These are phyloP conservation scores for Salvia splendens DNA, from an alignment of 257 asterid species.

Conservation along the genomic window DNA sequence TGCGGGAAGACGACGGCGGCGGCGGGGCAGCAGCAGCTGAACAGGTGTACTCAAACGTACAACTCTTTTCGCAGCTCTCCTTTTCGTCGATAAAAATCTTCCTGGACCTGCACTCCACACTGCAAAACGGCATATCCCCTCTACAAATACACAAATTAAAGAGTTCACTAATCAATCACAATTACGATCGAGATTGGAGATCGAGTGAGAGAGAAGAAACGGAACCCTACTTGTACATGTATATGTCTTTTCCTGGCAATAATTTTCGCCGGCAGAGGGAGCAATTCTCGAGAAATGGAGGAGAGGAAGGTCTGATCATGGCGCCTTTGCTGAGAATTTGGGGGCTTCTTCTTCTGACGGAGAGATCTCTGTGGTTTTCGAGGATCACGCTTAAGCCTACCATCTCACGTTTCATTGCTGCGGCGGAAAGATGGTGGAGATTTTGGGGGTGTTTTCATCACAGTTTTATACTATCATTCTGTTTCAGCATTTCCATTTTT, in stretches of 20 bases:
- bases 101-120: slow-evolving; percentile 88
- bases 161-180: neutral
- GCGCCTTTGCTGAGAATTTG: slow-evolving; percentile 70
- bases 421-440: slow-evolving; percentile 23
- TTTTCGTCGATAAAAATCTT: slow-evolving; percentile 91
- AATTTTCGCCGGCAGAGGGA: slow-evolving; percentile 73
- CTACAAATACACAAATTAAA: slow-evolving; percentile 38
- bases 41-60: slow-evolving; percentile 54
- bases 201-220: neutral
- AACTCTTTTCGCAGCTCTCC: slow-evolving; percentile 38
- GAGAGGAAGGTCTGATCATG: slow-evolving; percentile 48
- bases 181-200: neutral
- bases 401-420: slow-evolving; percentile 51
- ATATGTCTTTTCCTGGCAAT: slow-evolving; percentile 78
- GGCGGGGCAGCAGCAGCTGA: slow-evolving; percentile 51
- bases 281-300: slow-evolving; percentile 66
- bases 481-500: slow-evolving; percentile 25
- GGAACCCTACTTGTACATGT: slow-evolving; percentile 88
- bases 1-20: slow-evolving; percentile 28
- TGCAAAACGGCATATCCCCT: slow-evolving; percentile 87
- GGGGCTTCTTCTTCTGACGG: slow-evolving; percentile 34
- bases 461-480: slow-evolving; percentile 34
- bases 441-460: slow-evolving; percentile 6
- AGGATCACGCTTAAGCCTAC: slow-evolving; percentile 88
- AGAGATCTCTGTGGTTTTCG: slow-evolving; percentile 45